Evolutionary conservation across 1,139 yeast species (phyloP).

Genomic region (Protomyces gravidus): DNA sequence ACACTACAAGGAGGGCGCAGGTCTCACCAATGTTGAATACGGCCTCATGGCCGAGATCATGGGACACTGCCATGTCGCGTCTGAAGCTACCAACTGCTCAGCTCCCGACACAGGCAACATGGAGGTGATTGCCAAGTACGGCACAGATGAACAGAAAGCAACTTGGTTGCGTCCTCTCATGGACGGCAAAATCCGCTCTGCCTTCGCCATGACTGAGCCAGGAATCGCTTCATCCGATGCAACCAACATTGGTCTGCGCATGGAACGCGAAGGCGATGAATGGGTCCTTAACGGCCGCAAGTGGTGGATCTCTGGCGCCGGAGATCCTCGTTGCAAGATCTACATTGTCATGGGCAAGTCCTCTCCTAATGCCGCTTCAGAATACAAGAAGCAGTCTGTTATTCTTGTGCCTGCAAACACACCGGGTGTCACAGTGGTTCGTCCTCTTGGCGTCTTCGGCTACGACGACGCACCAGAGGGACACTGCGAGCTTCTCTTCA

Average conservation of each 20-base stretch:
- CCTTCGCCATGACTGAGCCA: slow-evolving; percentile 68
- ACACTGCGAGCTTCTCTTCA: slow-evolving; percentile 59
- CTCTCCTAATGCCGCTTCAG: slow-evolving; percentile 41
- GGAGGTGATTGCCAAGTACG: slow-evolving; percentile 64
- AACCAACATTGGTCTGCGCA: slow-evolving; percentile 55
- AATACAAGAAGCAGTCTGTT: slow-evolving; percentile 58
- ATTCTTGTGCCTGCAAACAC: slow-evolving; percentile 55
- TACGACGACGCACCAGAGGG: slow-evolving; percentile 75
- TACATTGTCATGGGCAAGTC: slow-evolving; percentile 71
- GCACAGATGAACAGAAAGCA: slow-evolving; percentile 51
- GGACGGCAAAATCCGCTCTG: slow-evolving; percentile 59
- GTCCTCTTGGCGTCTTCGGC: slow-evolving; percentile 60
- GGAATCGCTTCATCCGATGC: slow-evolving; percentile 66
- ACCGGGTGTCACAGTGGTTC: slow-evolving; percentile 52
- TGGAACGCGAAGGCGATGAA: slow-evolving; percentile 48
- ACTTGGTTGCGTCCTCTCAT: slow-evolving; percentile 56
- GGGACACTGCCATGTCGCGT: slow-evolving; percentile 42
- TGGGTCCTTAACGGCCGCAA: slow-evolving; percentile 61
- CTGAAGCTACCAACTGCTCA: slow-evolving; percentile 52
- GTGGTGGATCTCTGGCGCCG: slow-evolving; percentile 76
- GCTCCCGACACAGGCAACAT: slow-evolving; percentile 78
- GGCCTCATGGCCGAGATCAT: slow-evolving; percentile 67
- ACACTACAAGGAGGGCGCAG: slow-evolving; percentile 59
- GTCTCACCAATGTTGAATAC: slow-evolving; percentile 62
- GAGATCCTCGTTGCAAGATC: slow-evolving; percentile 57